These are phyloP conservation scores for Dactylis glomerata DNA, from an alignment of 176 grass and related monocot genomes.

Conservation along the genomic window DNA sequence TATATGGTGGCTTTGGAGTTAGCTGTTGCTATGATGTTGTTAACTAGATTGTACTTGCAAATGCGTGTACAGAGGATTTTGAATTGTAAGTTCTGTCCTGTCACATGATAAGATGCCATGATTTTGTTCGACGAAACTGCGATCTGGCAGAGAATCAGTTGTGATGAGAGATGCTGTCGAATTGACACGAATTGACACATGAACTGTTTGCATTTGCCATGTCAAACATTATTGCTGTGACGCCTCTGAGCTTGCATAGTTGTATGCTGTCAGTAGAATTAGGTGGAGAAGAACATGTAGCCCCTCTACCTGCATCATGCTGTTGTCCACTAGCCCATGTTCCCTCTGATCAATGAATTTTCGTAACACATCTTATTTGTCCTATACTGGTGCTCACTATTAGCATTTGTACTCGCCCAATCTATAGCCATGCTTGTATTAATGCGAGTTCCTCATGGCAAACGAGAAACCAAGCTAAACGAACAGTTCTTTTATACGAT, in stretches of 20 bases:
- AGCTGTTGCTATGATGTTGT: not conserved
- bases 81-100: not conserved
- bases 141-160: not conserved
- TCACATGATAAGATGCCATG: conserved; percentile 8
- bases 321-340: not conserved
- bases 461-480: too few species aligned
- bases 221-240: conserved; percentile 2
- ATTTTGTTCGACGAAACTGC: conserved; percentile 9
- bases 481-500: too few species aligned
- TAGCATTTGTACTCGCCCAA: not conserved
- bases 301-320: not conserved
- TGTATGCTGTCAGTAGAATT: not conserved
- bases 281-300: not conserved
- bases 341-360: not conserved
- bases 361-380: not conserved
- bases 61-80: not conserved
- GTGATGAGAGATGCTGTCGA: not conserved
- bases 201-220: not conserved
- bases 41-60: conserved; percentile 18
- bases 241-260: conserved; percentile 6
- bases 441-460: too few species aligned
- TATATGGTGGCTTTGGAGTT: conserved; percentile 11
- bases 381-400: not conserved
- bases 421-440: not conserved
- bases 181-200: not conserved